Evolutionary conservation across 2,329 filamentous ascomycete genomes (phyloP).

Genomic region (Cercospora nicotianae): DNA sequence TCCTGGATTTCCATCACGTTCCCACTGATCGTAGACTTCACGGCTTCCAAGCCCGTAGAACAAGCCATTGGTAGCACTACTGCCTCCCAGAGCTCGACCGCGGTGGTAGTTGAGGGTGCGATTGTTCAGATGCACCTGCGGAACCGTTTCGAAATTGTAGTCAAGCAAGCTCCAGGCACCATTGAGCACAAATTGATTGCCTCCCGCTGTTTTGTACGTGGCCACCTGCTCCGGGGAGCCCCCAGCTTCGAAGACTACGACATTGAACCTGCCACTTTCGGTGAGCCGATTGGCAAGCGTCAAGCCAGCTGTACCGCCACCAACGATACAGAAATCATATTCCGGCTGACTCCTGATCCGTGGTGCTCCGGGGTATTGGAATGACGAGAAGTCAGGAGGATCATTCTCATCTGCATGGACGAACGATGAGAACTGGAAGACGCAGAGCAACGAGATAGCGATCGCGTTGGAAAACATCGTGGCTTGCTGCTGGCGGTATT

Average conservation of each 20-base stretch:
- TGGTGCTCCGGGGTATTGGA: conserved; percentile 18
- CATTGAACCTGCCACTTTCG: conserved; percentile 21
- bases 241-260: conserved; percentile 25
- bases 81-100: conserved; percentile 23
- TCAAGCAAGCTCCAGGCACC: conserved; percentile 20
- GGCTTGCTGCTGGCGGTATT: neutral
- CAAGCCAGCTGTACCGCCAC: conserved; percentile 28
- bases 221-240: conserved; percentile 19
- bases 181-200: conserved; percentile 23
- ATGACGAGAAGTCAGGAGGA: conserved; percentile 22
- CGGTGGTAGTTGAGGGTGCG: conserved; percentile 23
- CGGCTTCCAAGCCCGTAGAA: conserved; percentile 21
- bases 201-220: conserved; percentile 19
- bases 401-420: neutral
- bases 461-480: neutral
- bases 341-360: conserved; percentile 10
- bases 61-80: conserved; percentile 23
- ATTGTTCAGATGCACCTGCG: conserved; percentile 23
- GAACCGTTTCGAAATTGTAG: conserved; percentile 24
- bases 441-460: neutral
- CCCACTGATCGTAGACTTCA: conserved; percentile 20
- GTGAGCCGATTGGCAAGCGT: conserved; percentile 27
- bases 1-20: conserved; percentile 20
- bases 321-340: conserved; percentile 26
- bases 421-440: neutral